Evolutionary conservation across 768 basidiomycete genomes (phyloP).

Genomic region (Pleurotus ostreatus): DNA sequence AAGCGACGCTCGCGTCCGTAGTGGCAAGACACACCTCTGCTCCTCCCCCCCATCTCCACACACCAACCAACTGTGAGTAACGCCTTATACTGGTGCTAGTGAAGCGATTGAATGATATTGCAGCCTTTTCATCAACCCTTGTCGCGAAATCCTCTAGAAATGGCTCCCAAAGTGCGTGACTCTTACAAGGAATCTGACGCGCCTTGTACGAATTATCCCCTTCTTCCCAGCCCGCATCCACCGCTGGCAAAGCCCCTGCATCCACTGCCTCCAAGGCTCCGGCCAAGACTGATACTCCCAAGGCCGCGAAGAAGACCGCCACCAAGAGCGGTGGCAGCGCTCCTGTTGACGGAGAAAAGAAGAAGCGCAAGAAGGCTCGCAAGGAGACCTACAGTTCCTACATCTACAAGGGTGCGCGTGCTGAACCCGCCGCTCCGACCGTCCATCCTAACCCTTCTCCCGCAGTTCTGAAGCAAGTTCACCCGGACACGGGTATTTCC

Average conservation of each 20-base stretch:
- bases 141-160: conserved; percentile 13
- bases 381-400: conserved; percentile 85
- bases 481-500: conserved; percentile 98
- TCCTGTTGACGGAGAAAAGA: conserved; percentile 63
- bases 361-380: conserved; percentile 75
- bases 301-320: conserved; percentile 60
- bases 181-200: neutral
- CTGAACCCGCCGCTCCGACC: neutral
- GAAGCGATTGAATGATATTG: neutral
- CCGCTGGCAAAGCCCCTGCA: conserved; percentile 70
- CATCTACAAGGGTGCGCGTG: conserved; percentile 68
- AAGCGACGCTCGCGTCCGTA: conserved; percentile 9
- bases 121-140: neutral
- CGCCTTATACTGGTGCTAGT: too few relatives aligned
- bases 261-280: conserved; percentile 63
- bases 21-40: conserved; percentile 8
- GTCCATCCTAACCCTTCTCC: neutral
- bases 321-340: conserved; percentile 43
- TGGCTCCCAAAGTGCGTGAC: conserved; percentile 32
- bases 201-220: neutral
- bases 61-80: too few relatives aligned
- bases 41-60: conserved; percentile 11
- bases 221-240: conserved; percentile 54
- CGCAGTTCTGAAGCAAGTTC: conserved; percentile 91
- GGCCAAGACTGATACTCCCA: conserved; percentile 37